Evolutionary conservation across 768 basidiomycete genomes (phyloP), one percentile per base, ranked within the genome.

Genomic region (Inosperma sp.): DNA sequence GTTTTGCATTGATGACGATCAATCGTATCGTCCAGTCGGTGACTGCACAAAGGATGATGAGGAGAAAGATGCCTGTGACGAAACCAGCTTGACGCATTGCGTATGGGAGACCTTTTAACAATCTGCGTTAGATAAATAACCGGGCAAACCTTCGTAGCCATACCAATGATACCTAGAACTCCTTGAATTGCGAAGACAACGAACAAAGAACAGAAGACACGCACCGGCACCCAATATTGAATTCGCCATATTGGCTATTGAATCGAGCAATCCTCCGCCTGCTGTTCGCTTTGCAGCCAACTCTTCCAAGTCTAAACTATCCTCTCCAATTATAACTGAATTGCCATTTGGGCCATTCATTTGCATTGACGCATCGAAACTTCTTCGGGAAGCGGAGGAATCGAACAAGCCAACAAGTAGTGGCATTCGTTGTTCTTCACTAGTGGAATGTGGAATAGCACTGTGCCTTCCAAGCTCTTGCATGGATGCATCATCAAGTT

Each of bases 1-100:
- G 74, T 72, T 99, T 99, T 26, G 93, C 95, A 63, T 97, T 97
- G 59, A 92, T 65, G 34, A 98, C 90, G 48, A 99, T 95, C 25
- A 99, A 81, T 14, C 93, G 84, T 49, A 99, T 96, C 3, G 96
- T 99, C 94, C 94, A 96, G 67, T 91, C 89, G n/a, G 96, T 97
- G 33, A 96, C 79, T 16, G 67, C 76, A 45, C 88, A 94, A 8
- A 99, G 73, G 0, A 83, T 66, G 23, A 93, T 72, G 21, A 99
- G 77, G 2, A 99, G 78, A n/a, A 87, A 22, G 17, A 96, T 68
- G 10, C 96, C 96, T 1, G 81, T 81, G 59, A 96, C 77, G 70
- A 99, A 93, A 2, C 96, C 96, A 26, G 96, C 94, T 74, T 95
- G 91, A 56, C 86, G 82, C 44, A 98, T 70, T 30, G 96, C 94